Conservation (phyloP, 257 asterid genomes). For the Echium plantagineum region DNA sequence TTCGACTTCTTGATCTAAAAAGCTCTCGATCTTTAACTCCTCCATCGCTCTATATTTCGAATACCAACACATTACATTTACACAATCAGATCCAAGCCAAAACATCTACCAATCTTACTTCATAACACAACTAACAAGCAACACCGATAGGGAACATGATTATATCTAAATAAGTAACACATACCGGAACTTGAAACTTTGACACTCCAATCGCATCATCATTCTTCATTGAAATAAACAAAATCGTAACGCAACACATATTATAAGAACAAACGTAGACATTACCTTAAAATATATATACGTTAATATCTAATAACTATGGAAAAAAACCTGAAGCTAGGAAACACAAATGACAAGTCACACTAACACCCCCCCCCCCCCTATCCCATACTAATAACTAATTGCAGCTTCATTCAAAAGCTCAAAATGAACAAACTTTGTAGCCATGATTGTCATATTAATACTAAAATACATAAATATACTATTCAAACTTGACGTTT, state of each 20-base stretch:
- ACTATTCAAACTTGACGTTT: too few species aligned
- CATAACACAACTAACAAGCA: background rate
- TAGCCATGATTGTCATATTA: too few species aligned
- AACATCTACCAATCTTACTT: background rate
- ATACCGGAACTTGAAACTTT: constrained; percentile 13
- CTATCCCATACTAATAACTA: too few species aligned
- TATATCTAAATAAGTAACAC: too few species aligned
- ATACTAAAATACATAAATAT: too few species aligned
- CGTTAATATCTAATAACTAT: too few species aligned
- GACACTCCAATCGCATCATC: constrained; percentile 22
- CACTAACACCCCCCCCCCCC: background rate
- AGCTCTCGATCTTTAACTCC: constrained; percentile 49
- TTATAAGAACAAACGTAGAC: background rate
- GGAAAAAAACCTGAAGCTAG: too few species aligned
- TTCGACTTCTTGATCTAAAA: constrained; percentile 64
- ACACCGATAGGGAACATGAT: too few species aligned
- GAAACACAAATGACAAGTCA: too few species aligned
- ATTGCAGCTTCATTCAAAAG: too few species aligned
- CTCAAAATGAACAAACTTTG: too few species aligned
- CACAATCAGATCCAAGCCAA: constrained; percentile 29
- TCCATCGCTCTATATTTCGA: constrained; percentile 49
- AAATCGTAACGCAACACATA: constrained; percentile 7
- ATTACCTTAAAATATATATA: too few species aligned
- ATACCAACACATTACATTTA: constrained; percentile 25
- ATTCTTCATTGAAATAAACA: constrained; percentile 27